Conservation (phyloP, 2,329 filamentous ascomycete genomes). For the Dichotomopilus funicola region DNA sequence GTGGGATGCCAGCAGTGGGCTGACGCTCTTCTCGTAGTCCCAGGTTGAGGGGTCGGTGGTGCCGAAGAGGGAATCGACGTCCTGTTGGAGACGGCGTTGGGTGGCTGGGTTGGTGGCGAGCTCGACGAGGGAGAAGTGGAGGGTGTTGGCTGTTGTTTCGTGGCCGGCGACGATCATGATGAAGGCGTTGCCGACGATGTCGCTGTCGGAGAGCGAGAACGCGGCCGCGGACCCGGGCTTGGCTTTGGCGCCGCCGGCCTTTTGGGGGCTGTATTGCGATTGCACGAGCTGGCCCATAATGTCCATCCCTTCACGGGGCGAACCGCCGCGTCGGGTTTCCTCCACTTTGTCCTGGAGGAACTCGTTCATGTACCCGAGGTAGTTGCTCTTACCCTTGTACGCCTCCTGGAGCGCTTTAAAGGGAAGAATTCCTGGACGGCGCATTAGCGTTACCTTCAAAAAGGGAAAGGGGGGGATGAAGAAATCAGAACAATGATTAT, state of each 20-base stretch:
- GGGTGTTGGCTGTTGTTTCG: constrained; percentile 70
- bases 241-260: background rate
- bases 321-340: constrained; percentile 28
- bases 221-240: background rate
- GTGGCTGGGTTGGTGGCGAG: constrained; percentile 59
- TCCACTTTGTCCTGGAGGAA: constrained; percentile 56
- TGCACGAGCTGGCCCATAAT: constrained; percentile 46
- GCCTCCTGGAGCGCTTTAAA: constrained; percentile 44
- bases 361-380: constrained; percentile 62
- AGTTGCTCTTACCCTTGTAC: constrained; percentile 53
- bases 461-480: background rate
- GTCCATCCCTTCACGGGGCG: constrained; percentile 43
- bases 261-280: constrained; percentile 32
- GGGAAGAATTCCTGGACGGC: constrained; percentile 37
- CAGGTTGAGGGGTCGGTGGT: constrained; percentile 53
- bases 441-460: background rate
- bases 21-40: constrained; percentile 64
- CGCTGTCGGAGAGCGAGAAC: constrained; percentile 45
- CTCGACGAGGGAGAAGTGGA: constrained; percentile 64
- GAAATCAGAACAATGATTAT: background rate
- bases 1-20: constrained; percentile 60
- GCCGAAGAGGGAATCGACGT: constrained; percentile 60
- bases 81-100: constrained; percentile 61
- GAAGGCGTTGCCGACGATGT: constrained; percentile 68
- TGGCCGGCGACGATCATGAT: constrained; percentile 67